phyloP scores from a whole-genome alignment of 2,329 filamentous ascomycete species.

The Aureobasidium zeae region DNA sequence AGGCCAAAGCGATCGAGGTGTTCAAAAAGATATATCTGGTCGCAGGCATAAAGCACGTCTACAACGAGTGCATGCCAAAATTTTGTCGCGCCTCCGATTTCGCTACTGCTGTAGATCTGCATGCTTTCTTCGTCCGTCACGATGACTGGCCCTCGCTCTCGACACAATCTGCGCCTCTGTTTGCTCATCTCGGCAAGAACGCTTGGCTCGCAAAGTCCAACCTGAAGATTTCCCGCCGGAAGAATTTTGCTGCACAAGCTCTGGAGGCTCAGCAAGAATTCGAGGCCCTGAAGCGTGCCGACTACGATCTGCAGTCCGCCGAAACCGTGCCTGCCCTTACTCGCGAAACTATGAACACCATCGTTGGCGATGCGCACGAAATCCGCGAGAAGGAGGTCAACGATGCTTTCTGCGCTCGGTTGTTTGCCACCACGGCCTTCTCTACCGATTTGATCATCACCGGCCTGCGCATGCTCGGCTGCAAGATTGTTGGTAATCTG shows the following conservation, averaged over 20 bases:
- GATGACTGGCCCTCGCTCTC: constrained; percentile 31
- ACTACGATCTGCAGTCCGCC: not conserved
- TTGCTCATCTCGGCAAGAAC: constrained; percentile 21
- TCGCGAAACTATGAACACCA: constrained; percentile 27
- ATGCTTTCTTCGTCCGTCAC: constrained; percentile 30
- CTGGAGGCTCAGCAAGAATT: not conserved
- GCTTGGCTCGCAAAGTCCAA: constrained; percentile 3
- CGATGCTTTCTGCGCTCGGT: constrained; percentile 64
- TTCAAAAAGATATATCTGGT: constrained; percentile 32
- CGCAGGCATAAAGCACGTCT: constrained; percentile 31
- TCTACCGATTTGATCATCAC: constrained; percentile 63
- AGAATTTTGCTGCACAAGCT: not conserved
- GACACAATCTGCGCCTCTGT: constrained; percentile 25
- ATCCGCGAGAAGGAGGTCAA: constrained; percentile 42
- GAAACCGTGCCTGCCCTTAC: constrained; percentile 14
- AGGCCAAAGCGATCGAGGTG: constrained; percentile 14
- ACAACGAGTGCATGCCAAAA: constrained; percentile 33
- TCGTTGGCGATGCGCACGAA: constrained; percentile 34
- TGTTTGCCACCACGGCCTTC: constrained; percentile 71
- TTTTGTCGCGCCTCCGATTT: constrained; percentile 19
- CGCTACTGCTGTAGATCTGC: constrained; percentile 30
- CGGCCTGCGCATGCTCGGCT: constrained; percentile 59
- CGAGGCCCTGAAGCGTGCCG: not conserved
- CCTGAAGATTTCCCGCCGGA: not conserved
- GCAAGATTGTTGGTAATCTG: constrained; percentile 62